These are phyloP conservation scores for Hymenoscyphus occultus DNA, from an alignment of 2,329 filamentous ascomycete species.

Conservation along the genomic window DNA sequence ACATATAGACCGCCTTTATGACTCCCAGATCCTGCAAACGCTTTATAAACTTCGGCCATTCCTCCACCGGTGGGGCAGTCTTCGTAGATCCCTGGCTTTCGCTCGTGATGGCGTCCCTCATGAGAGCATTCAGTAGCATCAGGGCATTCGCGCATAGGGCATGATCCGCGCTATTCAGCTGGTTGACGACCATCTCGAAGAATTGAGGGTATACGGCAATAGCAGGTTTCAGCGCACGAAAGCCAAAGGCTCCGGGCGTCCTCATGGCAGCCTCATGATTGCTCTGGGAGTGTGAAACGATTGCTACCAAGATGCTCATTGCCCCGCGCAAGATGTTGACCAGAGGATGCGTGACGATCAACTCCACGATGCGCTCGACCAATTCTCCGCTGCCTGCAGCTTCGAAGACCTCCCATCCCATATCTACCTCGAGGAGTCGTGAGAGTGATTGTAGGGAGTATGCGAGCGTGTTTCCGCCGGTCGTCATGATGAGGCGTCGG, in stretches of 20 bases:
- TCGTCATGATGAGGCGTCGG: slow-evolving; percentile 76
- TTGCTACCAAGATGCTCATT: slow-evolving; percentile 92
- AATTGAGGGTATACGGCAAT: slow-evolving; percentile 91
- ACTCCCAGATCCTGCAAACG: slow-evolving; percentile 87
- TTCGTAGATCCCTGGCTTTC: slow-evolving; percentile 40
- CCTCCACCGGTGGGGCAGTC: slow-evolving; percentile 50
- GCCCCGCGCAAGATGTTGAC: slow-evolving; percentile 96
- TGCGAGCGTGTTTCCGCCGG: slow-evolving; percentile 89
- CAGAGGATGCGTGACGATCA: slow-evolving; percentile 90
- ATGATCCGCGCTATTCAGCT: slow-evolving; percentile 91
- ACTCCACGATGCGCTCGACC: slow-evolving; percentile 75
- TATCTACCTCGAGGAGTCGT: slow-evolving; percentile 88
- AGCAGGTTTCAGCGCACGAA: slow-evolving; percentile 86
- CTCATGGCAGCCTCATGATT: slow-evolving; percentile 43
- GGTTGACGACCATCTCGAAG: slow-evolving; percentile 87
- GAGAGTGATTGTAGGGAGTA: slow-evolving; percentile 90
- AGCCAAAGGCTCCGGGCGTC: slow-evolving; percentile 69
- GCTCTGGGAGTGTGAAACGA: slow-evolving; percentile 80
- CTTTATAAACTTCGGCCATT: slow-evolving; percentile 97
- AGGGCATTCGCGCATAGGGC: slow-evolving; percentile 92
- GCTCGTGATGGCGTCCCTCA: slow-evolving; percentile 82
- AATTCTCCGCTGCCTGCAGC: slow-evolving; percentile 60
- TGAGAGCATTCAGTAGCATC: slow-evolving; percentile 91
- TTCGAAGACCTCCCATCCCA: slow-evolving; percentile 91
- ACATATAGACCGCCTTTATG: slow-evolving; percentile 83